These are phyloP conservation scores for Phytomonas sp. DNA, from an alignment of 208 protist genomes.

Conservation along the genomic window DNA sequence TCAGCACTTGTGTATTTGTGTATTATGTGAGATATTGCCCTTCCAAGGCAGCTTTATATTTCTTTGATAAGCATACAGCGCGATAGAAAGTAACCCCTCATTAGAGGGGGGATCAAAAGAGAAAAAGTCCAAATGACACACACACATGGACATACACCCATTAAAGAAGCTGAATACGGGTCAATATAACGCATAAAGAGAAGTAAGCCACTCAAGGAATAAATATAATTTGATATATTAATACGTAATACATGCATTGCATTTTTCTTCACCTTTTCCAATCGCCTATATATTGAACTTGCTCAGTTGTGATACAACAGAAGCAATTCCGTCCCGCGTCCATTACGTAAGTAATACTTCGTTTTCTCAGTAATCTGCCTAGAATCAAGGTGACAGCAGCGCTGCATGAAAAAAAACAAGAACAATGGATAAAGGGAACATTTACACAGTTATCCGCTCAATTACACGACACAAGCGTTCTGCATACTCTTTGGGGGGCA, in stretches of 20 bases:
- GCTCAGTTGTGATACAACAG: neutral
- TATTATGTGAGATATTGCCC: neutral
- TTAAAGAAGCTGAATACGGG: neutral
- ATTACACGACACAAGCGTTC: constrained; percentile 71
- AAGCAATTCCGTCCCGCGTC: neutral
- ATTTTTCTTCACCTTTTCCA: neutral
- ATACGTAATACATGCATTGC: too few species aligned
- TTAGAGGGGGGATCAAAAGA: neutral
- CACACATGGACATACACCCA: neutral
- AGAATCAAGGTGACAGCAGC: too few species aligned
- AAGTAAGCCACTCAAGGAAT: neutral
- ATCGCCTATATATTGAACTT: neutral
- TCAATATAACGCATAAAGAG: neutral
- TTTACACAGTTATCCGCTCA: constrained; percentile 66
- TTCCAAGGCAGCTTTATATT: neutral
- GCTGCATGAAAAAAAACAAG: neutral
- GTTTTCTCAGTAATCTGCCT: neutral
- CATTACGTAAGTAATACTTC: neutral
- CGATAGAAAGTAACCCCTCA: neutral
- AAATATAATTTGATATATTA: neutral
- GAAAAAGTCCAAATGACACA: neutral
- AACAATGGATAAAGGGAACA: neutral
- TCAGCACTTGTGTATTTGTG: neutral
- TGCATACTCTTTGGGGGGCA: constrained; percentile 77
- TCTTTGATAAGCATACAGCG: neutral